Base-by-base conservation (phyloP, 257 asterid genomes). In the Linderniella brevidens region DNA sequence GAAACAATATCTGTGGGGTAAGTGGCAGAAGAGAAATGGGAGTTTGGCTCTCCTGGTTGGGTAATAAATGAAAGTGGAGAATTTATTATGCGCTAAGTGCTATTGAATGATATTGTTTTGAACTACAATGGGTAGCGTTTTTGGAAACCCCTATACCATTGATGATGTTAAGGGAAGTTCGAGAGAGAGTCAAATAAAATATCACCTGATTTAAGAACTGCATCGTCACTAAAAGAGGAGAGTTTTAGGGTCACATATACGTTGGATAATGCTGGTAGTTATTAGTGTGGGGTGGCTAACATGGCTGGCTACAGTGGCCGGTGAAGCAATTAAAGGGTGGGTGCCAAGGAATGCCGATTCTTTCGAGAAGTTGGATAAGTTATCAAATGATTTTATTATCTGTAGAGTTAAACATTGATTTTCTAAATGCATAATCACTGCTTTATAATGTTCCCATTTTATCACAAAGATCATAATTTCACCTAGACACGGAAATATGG, bases 91-190 rank as follows among this genome's bases (percentile, higher is more conserved):
- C n/a, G n/a, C n/a, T n/a, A n/a, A n/a, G n/a, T n/a, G n/a, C n/a
- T n/a, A 37, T 37, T 37, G 41, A 11, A 37, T 55, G 19, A 64
- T 41, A 48, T 17, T 11, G 46, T 61, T 54, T 47, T 13, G 50
- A 10, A 32, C 59, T 67, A 50, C 17, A 59, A 76, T 76, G 85
- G 85, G 85, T 42, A 52, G 69, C 62, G 46, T 55, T 52, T 72
- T 73, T 51, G 57, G 85, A 54, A 76, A 72, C 58, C 32, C 32
- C 32, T 25, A 3, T 25, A 72, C 78, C 47, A 61, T 66, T 69
- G 75, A 73, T 46, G 81, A 73, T 20, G 65, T 74, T 44, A 62
- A 61, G 59, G 76, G 72, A 54, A 68, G 67, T 66, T 70, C 75
- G 14, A 57, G 75, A 58, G 85, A 76, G 59, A 66, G 78, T 53